Evolutionary conservation across 805 yeast genomes (phyloP).

Genomic region (Cyberlindnera euphorbiiphila): DNA sequence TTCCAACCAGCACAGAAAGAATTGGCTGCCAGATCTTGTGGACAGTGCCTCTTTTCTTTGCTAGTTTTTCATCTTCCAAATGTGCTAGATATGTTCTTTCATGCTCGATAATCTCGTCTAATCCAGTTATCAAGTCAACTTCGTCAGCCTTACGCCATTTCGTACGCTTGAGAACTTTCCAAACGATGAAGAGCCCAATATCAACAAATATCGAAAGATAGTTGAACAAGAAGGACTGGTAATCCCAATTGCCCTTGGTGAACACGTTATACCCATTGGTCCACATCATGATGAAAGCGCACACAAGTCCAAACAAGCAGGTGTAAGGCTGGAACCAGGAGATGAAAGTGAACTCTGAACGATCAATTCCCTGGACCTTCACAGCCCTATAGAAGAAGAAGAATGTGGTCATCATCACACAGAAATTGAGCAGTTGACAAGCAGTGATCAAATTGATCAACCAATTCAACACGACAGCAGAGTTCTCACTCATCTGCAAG

Average conservation of each 20-base stretch:
- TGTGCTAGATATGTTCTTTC: constrained; percentile 32
- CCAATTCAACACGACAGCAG: constrained; percentile 69
- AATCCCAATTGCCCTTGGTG: constrained; percentile 61
- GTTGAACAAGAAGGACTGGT: constrained; percentile 58
- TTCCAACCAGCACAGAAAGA: constrained; percentile 22
- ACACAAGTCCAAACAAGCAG: constrained; percentile 44
- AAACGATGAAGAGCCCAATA: constrained; percentile 42
- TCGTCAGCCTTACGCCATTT: constrained; percentile 41
- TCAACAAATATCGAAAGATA: constrained; percentile 68
- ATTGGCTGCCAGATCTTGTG: constrained; percentile 13
- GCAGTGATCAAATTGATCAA: constrained; percentile 67
- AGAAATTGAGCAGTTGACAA: constrained; percentile 61
- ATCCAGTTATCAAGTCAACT: constrained; percentile 51
- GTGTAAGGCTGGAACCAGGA: constrained; percentile 60
- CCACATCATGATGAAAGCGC: constrained; percentile 48
- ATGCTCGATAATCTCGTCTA: constrained; percentile 57
- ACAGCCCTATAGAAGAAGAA: constrained; percentile 60
- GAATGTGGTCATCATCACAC: constrained; percentile 53
- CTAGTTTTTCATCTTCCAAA: constrained; percentile 22
- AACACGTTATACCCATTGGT: constrained; percentile 70
- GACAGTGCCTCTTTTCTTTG: constrained; percentile 18
- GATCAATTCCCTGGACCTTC: constrained; percentile 47
- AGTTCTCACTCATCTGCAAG: constrained; percentile 54
- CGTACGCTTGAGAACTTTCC: constrained; percentile 51
- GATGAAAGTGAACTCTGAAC: constrained; percentile 42